These are phyloP conservation scores for Vicia villosa DNA, from an alignment of 306 rosid species.

Conservation along the genomic window DNA sequence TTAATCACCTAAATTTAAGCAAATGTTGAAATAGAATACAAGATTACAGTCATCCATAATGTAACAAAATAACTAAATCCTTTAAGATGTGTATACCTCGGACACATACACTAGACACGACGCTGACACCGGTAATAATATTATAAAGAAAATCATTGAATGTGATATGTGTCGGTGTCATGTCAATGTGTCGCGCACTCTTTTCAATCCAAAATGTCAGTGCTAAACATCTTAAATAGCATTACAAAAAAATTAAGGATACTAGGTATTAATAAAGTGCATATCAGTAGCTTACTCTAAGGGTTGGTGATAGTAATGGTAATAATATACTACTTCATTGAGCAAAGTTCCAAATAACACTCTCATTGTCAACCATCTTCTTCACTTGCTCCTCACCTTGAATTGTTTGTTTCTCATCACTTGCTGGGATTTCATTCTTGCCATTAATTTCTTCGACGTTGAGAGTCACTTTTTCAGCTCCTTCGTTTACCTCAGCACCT, in stretches of 20 bases:
- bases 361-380: constrained; percentile 57
- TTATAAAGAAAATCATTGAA: too few relatives aligned
- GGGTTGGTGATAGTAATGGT: constrained; percentile 20
- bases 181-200: too few relatives aligned
- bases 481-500: constrained; percentile 44
- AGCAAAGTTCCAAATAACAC: constrained; percentile 47
- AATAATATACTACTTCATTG: constrained; percentile 31
- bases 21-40: constrained; percentile 34
- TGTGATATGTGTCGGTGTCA: too few relatives aligned
- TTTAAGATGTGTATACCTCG: background rate
- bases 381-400: constrained; percentile 46
- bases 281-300: constrained; percentile 48
- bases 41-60: constrained; percentile 51
- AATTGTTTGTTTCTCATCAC: constrained; percentile 38
- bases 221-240: constrained; percentile 7
- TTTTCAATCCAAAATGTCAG: background rate
- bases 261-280: constrained; percentile 26
- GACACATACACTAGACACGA: background rate
- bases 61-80: constrained; percentile 35
- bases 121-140: too few relatives aligned
- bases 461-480: constrained; percentile 41
- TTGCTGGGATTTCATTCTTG: constrained; percentile 38
- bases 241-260: constrained; percentile 30
- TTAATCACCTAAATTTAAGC: constrained; percentile 42
- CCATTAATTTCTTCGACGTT: constrained; percentile 40